Percentiles rank a stretch among this genome's conserved stretches.
These are phyloP conservation scores for Sclerotinia minor DNA, from an alignment of 2,329 filamentous ascomycete species.

Conservation along the genomic window DNA sequence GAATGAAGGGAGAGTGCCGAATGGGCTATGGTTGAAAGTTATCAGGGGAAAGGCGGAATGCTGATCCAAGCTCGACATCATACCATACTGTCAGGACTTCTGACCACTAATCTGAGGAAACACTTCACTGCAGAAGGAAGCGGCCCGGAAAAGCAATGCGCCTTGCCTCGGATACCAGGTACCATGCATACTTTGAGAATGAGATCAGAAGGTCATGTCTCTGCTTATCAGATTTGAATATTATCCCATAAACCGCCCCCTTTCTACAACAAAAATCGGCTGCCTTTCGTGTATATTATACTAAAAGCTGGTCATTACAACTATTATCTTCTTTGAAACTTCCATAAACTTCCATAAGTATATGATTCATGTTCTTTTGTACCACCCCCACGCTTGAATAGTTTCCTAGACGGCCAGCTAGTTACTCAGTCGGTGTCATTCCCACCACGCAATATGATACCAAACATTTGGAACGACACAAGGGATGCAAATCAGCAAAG, in stretches of 20 bases:
- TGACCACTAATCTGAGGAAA: neutral
- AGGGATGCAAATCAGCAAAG: neutral
- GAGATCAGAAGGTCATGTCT: neutral
- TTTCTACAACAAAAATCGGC: too few species aligned
- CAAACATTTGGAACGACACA: too few species aligned
- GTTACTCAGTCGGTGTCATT: neutral
- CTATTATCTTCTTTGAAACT: neutral
- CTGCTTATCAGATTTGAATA: neutral
- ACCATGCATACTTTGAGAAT: neutral
- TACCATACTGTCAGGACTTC: too few species aligned
- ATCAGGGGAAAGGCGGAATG: neutral
- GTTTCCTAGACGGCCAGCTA: neutral
- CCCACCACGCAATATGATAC: neutral
- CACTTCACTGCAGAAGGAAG: neutral
- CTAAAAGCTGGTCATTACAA: neutral
- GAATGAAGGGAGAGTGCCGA: neutral
- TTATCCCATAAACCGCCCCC: neutral
- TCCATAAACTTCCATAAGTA: neutral
- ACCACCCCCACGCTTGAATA: neutral
- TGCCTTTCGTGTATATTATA: too few species aligned
- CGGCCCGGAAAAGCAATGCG: neutral
- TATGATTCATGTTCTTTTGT: neutral
- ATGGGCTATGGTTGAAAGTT: neutral
- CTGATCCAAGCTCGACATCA: neutral
- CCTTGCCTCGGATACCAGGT: neutral